Base-by-base conservation (phyloP, 1,139 yeast genomes). In the Starmera stellimalicola region DNA sequence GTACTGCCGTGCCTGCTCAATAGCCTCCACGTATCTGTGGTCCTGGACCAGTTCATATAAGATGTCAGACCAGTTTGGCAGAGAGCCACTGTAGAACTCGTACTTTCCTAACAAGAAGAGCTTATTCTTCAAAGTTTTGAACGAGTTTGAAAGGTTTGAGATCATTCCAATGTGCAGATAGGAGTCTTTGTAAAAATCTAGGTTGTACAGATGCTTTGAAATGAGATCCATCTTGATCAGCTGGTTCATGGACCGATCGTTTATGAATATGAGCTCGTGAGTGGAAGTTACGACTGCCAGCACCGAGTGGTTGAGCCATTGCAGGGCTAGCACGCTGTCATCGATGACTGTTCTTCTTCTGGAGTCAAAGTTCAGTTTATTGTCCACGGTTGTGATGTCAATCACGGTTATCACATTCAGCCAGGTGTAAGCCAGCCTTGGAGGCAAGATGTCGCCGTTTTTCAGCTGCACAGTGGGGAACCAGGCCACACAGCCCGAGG, bases 1-100 rank as follows among this genome's bases (percentile, higher is more conserved):
- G 50, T 70, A 80, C 11, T 58, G 57, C 32, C 70, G 62, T 0
- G 82, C 79, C 9, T 68, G 57, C 5, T 61, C 55, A 18, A 83
- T 62, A 0, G 93, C 91, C 3, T 57, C 59, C 10, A 68, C 55
- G 37, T 76, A 79, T 24, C 67, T 57, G 1, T 70, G 71, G 6
- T 54, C 45, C 8, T 70, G 60, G 40, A 83, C 59, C 11, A 73
- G 53, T 11, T 60, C 66, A 36, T 73, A 53, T 2, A 84, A 51
- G 16, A 70, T 60, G 46, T 82, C 93, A 0, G 87, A 85, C 95
- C 95, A 84, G 44, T 71, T 77, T 5, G 76, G 62, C 11, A 76
- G 55, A 12, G 74, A 60, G 0, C 88, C 93, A 11, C 76, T 63
- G 6, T 58, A 59, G 24, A 76, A 48, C 36, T 66, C 74, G 39